Evolutionary conservation across 1,284 basidiomycete species (phyloP).

Genomic region (Cryptococcus sp.): DNA sequence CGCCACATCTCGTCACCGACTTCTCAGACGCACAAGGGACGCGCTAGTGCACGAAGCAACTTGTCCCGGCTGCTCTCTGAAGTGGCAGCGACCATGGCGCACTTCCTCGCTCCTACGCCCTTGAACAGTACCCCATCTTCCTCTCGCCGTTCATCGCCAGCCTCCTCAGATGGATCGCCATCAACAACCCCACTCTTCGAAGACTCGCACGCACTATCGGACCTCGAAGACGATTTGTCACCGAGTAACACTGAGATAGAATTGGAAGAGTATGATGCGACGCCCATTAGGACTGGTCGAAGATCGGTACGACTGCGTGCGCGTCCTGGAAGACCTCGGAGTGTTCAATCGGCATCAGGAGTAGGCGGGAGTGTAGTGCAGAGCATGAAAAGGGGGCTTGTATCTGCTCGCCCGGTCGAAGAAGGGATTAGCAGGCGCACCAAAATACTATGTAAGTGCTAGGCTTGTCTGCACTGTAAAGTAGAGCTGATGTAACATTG

Average conservation of each 20-base stretch:
- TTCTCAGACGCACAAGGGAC: neutral
- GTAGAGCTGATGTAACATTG: neutral
- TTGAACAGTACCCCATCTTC: neutral
- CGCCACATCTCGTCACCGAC: neutral
- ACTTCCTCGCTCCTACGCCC: conserved; percentile 3
- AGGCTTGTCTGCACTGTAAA: neutral
- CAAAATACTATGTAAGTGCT: conserved; percentile 15
- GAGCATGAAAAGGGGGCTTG: conserved; percentile 37
- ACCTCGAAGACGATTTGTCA: neutral
- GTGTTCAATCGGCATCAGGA: neutral
- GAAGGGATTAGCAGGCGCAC: conserved; percentile 4
- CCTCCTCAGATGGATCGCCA: neutral
- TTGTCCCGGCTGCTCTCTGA: neutral
- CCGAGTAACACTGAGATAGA: neutral
- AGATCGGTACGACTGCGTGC: neutral
- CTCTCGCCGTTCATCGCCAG: neutral
- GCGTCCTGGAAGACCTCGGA: neutral
- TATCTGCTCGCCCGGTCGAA: neutral
- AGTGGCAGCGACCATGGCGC: neutral
- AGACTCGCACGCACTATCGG: neutral
- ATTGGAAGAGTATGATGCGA: neutral
- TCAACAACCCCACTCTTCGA: neutral
- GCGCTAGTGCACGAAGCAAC: neutral
- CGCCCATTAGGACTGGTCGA: neutral
- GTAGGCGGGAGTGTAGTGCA: conserved; percentile 36